A percentile compares a stretch with the other conserved stretches of the same genome.
Conservation (phyloP, 2,329 filamentous ascomycete genomes). For the Phaeosphaeria sp. region DNA sequence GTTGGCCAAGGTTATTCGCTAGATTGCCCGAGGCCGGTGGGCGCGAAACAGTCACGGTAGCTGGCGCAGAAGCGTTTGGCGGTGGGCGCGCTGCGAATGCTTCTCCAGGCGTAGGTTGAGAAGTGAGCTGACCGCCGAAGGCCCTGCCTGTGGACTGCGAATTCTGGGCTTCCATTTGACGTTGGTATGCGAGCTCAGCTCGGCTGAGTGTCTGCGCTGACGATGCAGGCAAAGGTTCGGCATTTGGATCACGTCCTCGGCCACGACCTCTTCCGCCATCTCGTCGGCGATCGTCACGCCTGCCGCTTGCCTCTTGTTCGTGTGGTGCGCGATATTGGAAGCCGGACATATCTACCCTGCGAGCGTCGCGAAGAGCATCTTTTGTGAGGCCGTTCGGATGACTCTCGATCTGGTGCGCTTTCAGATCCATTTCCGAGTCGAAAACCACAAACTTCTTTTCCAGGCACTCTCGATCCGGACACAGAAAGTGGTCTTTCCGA, state of each 20-base stretch:
- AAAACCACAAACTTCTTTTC: constrained; percentile 99
- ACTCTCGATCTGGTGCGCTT: constrained; percentile 86
- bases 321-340: constrained; percentile 84
- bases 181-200: constrained; percentile 89
- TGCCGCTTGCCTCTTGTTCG: constrained; percentile 65
- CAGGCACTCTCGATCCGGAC: constrained; percentile 82
- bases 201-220: constrained; percentile 81
- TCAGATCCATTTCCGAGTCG: constrained; percentile 90
- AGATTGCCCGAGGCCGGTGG: constrained; percentile 29
- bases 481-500: constrained; percentile 83
- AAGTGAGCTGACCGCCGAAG: constrained; percentile 85
- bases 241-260: constrained; percentile 84
- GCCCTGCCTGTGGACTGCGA: constrained; percentile 81
- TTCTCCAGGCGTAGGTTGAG: constrained; percentile 49
- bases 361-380: constrained; percentile 80
- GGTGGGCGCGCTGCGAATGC: constrained; percentile 57
- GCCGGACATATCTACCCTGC: constrained; percentile 82
- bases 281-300: constrained; percentile 48
- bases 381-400: constrained; percentile 84
- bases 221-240: constrained; percentile 76
- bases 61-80: constrained; percentile 42
- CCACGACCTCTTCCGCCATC: constrained; percentile 60
- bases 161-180: constrained; percentile 89
- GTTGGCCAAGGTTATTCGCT: constrained; percentile 24
- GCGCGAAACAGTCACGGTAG: constrained; percentile 50